Evolutionary conservation across 148 eudicot genomes (phyloP).

Genomic region (Heliosperma pusillum): DNA sequence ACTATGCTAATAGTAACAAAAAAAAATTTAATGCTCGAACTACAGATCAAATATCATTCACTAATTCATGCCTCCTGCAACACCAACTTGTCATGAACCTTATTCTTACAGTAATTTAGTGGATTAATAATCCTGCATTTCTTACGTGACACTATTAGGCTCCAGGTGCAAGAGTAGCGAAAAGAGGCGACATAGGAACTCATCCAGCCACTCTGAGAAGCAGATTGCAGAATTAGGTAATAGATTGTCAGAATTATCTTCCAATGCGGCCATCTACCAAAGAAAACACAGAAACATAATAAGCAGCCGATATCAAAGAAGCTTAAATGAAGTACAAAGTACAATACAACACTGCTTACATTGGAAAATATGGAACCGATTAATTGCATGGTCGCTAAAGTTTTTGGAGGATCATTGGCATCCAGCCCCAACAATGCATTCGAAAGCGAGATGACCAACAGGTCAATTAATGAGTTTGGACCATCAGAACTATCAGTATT

Average conservation of each 20-base stretch:
- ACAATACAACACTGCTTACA: slow-evolving; percentile 39
- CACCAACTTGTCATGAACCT: background rate
- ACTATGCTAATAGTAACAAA: background rate
- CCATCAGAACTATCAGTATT: slow-evolving; percentile 39
- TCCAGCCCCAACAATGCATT: slow-evolving; percentile 97
- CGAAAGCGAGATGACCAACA: slow-evolving; percentile 77
- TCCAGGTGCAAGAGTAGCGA: slow-evolving; percentile 90
- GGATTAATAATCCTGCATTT: slow-evolving; percentile 1
- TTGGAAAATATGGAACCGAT: slow-evolving; percentile 93
- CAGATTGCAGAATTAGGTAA: slow-evolving; percentile 47
- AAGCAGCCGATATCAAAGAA: background rate
- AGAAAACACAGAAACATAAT: slow-evolving; percentile 25
- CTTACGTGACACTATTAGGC: slow-evolving; percentile 89
- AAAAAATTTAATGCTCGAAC: background rate
- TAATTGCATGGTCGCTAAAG: slow-evolving; percentile 94
- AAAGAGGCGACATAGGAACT: slow-evolving; percentile 87
- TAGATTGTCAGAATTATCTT: slow-evolving; percentile 54
- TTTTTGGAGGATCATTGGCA: slow-evolving; percentile 99
- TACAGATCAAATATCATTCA: background rate
- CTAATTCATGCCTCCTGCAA: background rate
- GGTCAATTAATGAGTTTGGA: slow-evolving; percentile 52
- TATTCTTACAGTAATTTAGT: background rate
- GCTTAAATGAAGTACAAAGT: background rate
- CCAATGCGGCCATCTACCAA: slow-evolving; percentile 67
- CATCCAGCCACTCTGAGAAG: slow-evolving; percentile 99